Conservation (phyloP, 768 basidiomycete species). For the Tylopilus intermedius region DNA sequence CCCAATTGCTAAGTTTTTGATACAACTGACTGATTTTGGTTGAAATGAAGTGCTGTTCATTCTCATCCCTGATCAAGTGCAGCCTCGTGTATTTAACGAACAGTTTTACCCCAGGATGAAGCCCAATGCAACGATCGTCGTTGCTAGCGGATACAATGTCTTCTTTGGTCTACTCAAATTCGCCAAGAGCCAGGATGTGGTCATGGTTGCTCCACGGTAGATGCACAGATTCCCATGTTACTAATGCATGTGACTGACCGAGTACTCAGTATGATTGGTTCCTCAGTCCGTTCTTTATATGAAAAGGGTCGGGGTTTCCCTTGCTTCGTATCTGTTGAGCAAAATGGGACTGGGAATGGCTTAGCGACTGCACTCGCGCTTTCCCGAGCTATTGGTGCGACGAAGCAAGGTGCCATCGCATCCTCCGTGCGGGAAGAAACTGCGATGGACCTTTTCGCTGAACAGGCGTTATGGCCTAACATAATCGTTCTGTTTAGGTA, state of each 20-base stretch:
- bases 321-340: neutral
- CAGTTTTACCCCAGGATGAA: constrained; percentile 49
- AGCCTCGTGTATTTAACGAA: constrained; percentile 58
- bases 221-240: neutral
- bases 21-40: no score
- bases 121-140: constrained; percentile 16
- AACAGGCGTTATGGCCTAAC: neutral
- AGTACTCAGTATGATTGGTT: neutral
- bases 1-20: neutral
- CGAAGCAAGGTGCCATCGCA: neutral
- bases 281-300: neutral
- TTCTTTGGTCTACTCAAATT: constrained; percentile 33
- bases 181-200: neutral
- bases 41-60: constrained; percentile 38
- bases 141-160: constrained; percentile 62
- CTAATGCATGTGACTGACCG: neutral
- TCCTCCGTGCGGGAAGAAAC: neutral
- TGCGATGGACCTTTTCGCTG: neutral
- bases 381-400: neutral
- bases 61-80: constrained; percentile 54
- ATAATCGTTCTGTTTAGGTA: no score
- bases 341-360: neutral
- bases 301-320: neutral
- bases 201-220: neutral
- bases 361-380: neutral